Base-by-base conservation (phyloP, 306 rosid species). In the Sicyos edulis region DNA sequence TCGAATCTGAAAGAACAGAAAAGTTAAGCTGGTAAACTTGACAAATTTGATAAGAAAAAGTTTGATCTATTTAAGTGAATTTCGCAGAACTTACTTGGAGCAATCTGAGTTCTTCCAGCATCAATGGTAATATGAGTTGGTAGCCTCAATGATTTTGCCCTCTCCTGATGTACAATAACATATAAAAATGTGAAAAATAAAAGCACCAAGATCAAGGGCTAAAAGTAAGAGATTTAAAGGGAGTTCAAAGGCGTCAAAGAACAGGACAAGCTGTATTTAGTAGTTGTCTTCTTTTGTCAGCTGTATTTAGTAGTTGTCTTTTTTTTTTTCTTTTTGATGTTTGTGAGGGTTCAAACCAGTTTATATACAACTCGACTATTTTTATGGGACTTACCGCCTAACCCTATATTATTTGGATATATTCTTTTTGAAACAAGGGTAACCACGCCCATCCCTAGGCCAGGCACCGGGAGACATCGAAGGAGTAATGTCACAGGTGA, bases 101-200 rank as follows among this genome's bases (percentile, higher is more conserved):
- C 98, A 87, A 92, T 92, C 81, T 92, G 96, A 61, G 96, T 92
- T 85, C 91, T 85, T 61, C 98, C 98, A 10, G 98, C 98, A 87
- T 92, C 98, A 34, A 92, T 84, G 45, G 98, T 92, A 68, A 92
- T 79, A 80, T 92, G 96, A 53, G 96, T 85, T 10, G 96, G 96
- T 56, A 92, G 78, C 54, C 88, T 88, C 64, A 88, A 80, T 49
- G 89, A 88, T 81, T 90, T 90, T 65, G 96, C 96, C 77, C 90
- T 83, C 80, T 80, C 91, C 96, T 92, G 85, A 42, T 15, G 37
- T 44, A 68, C 61, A n/a, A n/a, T n/a, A n/a, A n/a, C 10, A 40
- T 19, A 67, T 29, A 29, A 12, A 66, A 45, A 1, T 45, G 47
- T 7, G 19, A 21, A 10, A 45, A 66, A 45, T 45, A 14, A 20